phyloP scores from a whole-genome alignment of 129 eudicot genomes.

The Pseudognaphalium luteoalbum region DNA sequence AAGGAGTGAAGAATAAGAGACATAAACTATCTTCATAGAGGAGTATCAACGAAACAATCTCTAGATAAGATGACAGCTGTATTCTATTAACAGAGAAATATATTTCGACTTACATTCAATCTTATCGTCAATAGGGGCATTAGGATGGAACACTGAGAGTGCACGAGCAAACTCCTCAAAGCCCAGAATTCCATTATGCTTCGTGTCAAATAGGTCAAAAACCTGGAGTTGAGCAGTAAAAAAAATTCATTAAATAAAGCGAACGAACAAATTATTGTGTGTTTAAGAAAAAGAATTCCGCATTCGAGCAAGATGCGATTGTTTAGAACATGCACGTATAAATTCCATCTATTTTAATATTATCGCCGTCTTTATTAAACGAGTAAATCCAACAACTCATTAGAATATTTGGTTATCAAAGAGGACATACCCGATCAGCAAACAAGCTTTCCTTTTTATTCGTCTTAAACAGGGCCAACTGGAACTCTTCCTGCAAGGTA shows the following conservation, averaged over 20 bases:
- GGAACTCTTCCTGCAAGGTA: conserved; percentile 82
- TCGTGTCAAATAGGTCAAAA: conserved; percentile 91
- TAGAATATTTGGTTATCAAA: conserved; percentile 14
- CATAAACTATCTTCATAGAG: neutral
- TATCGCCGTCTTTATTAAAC: neutral
- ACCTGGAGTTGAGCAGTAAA: conserved; percentile 44
- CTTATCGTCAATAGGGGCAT: conserved; percentile 92
- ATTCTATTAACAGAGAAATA: conserved; percentile 14
- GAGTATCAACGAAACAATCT: neutral
- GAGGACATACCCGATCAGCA: conserved; percentile 70
- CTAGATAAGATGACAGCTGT: conserved; percentile 2
- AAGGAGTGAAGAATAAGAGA: neutral
- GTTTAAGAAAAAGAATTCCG: neutral
- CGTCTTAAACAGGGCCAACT: conserved; percentile 87
- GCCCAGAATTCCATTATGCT: conserved; percentile 83
- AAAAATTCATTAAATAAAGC: neutral
- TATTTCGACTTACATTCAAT: conserved; percentile 64
- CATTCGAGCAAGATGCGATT: neutral
- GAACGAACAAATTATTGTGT: neutral
- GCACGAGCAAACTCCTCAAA: conserved; percentile 96
- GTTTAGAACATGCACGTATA: neutral
- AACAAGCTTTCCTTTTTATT: conserved; percentile 92
- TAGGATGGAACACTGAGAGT: conserved; percentile 92
- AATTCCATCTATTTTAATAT: neutral
- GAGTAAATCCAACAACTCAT: neutral